Evolutionary conservation across 345 rosid genomes (phyloP).

Genomic region (Lepidium africanum): DNA sequence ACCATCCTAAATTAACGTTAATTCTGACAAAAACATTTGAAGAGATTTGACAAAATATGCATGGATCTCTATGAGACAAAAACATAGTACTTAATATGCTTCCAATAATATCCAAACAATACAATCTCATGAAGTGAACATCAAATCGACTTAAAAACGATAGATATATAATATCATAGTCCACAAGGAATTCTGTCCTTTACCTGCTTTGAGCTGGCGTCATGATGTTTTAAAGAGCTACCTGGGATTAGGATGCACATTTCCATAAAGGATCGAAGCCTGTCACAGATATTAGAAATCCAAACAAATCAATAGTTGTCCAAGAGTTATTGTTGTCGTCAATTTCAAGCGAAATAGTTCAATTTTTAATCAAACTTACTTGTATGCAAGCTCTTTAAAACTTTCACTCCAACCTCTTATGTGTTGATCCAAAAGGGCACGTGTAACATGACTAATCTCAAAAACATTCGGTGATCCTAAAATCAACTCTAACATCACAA

Average conservation of each 20-base stretch:
- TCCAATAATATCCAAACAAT: neutral
- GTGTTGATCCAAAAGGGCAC: slow-evolving; percentile 73
- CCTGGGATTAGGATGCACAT: slow-evolving; percentile 85
- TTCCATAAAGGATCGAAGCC: slow-evolving; percentile 87
- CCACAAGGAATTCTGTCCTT: neutral
- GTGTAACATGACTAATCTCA: slow-evolving; percentile 60
- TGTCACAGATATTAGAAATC: slow-evolving; percentile 26
- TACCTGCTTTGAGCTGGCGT: slow-evolving; percentile 29
- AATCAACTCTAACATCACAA: slow-evolving; percentile 83
- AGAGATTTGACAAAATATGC: neutral
- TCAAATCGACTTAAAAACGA: neutral
- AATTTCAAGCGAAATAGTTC: neutral
- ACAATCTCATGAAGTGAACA: neutral
- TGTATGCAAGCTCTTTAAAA: slow-evolving; percentile 83
- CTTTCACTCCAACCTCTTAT: slow-evolving; percentile 80
- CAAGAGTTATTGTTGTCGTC: neutral
- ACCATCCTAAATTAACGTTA: neutral
- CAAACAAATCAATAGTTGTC: neutral
- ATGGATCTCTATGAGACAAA: slow-evolving; percentile 4
- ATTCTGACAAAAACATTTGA: neutral
- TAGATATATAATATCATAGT: neutral
- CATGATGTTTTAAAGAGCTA: slow-evolving; percentile 47
- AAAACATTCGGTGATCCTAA: slow-evolving; percentile 88
- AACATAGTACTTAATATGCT: neutral
- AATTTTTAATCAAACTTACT: slow-evolving; percentile 37